Evolutionary conservation across 305 asterid species (phyloP), one percentile per base, ranked within the genome.

Genomic region (Fraxinus paxiana): DNA sequence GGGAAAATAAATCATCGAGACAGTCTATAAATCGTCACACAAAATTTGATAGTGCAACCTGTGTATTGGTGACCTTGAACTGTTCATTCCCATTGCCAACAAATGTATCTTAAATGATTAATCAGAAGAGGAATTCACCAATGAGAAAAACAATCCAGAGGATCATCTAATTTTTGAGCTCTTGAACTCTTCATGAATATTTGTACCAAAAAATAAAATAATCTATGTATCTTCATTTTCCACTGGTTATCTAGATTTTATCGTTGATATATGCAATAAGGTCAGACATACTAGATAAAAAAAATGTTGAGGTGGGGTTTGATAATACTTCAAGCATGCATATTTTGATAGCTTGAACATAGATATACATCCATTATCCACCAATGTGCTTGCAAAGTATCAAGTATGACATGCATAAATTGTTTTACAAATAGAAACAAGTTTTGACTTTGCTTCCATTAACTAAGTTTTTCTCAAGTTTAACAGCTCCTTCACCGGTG

Each of bases 31-130:
- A 80, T 67, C 26, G 5, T 33, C 78, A 6, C 22, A 9, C 28
- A 69, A 28, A 61, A 54, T 71, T 71, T 71, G 73, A 77, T 6
- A 70, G 69, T 33, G 76, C 77, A 71, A 71, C 15, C 24, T 41
- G 30, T 54, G 12, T 73, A 71, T 71, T 37, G 77, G 24, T 61
- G 75, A 76, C 77, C 73, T 56, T 48, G 74, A 26, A 67, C 61
- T 22, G 65, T 26, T 65, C 77, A 51, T 63, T 10, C 65, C 38
- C 63, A 37, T 69, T 69, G 54, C 59, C 37, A 33, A 41, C 71
- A 77, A 54, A 54, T 35, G 33, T 41, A 18, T 51, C 48, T 24
- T 31, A 31, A 31, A 15, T 30, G 43, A 30, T 28, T 69, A 69
- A 69, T 69, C 41, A 69, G 75, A 67, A 9, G 41, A 13, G 43